Base-by-base conservation (phyloP, 2,329 filamentous ascomycete genomes). In the Penicillium sp. region DNA sequence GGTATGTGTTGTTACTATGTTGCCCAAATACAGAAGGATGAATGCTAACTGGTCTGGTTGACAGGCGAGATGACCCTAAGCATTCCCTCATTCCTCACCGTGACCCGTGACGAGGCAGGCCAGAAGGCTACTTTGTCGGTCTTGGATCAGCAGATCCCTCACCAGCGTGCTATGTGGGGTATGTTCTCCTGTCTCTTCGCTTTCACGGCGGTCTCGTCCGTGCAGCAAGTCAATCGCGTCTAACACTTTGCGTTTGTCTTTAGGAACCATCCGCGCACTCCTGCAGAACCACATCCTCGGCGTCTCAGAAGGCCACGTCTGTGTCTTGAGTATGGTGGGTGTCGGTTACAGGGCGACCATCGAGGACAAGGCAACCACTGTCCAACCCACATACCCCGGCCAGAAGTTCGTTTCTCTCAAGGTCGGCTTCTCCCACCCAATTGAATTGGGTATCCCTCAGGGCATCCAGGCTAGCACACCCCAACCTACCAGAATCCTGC, bases 121-220 rank as follows among this genome's bases (percentile, higher is more conserved):
- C 79, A 82, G 61, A 88, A 86, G 67, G 84, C 87, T 10, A 80
- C 80, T 30, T 76, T 99, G 61, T 84, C 79, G 51, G 84, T 99
- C 10, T 74, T 86, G 67, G 83, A 97, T 73, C 74, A 79, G 16
- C 77, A 84, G 16, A 74, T 84, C 49, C 87, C 86, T 76, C 80
- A 89, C 59, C 93, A 97, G 75, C 87, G 87, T 70, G 89, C 89
- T 74, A 97, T 97, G 92, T 97, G 94, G 94, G 94, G 93, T 96
- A 72, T 55, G 81, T 76, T 42, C 18, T 26, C 10, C 11, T 55
- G 23, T 29, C 7, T 35, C 29, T 59, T 9, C 36, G 47, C n/a
- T 36, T 18, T 34, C 26, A 32, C 35, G 47, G 42, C 42, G 4
- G 23, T 42, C 39, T 9, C 23, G 19, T 53, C 43, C 32, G 16